A percentile compares a stretch with the other conserved stretches of the same genome.
These are phyloP conservation scores for Suhomyces kunorum DNA, from an alignment of 1,139 yeast species.

Conservation along the genomic window DNA sequence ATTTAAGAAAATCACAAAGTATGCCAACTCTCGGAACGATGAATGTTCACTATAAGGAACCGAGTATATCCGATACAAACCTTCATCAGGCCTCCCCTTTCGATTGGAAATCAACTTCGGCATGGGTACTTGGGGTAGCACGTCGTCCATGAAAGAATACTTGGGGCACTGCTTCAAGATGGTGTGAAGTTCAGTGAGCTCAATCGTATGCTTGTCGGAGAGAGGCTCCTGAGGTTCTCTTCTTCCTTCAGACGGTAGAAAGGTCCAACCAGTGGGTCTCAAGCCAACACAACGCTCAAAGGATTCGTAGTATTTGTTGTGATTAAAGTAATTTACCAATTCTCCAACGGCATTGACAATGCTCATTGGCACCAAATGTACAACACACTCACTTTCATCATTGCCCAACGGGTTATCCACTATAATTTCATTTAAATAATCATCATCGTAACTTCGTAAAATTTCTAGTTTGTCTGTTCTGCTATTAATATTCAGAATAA, in stretches of 20 bases:
- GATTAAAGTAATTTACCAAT: conserved; percentile 52
- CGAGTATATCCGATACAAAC: conserved; percentile 50
- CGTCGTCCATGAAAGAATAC: conserved; percentile 30
- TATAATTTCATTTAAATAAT: conserved; percentile 33
- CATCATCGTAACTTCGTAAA: conserved; percentile 37
- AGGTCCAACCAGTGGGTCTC: conserved; percentile 89
- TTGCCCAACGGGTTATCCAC: conserved; percentile 35
- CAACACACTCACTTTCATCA: conserved; percentile 51
- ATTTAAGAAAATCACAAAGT: conserved; percentile 56
- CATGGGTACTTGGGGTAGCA: conserved; percentile 36
- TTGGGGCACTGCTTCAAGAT: conserved; percentile 24
- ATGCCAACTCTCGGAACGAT: conserved; percentile 74
- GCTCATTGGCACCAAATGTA: conserved; percentile 71
- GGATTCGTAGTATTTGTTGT: conserved; percentile 44
- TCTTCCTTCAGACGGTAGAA: conserved; percentile 19
- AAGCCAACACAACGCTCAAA: conserved; percentile 64
- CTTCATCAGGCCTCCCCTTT: conserved; percentile 28
- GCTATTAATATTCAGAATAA: conserved; percentile 49
- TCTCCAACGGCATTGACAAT: conserved; percentile 39
- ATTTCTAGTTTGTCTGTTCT: conserved; percentile 51
- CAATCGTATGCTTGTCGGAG: conserved; percentile 6
- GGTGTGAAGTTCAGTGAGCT: conserved; percentile 14
- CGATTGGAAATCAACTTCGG: conserved; percentile 17
- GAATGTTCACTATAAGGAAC: conserved; percentile 95
- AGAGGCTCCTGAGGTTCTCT: conserved; percentile 8